Percentiles rank a stretch among this genome's conserved stretches.
Conservation (phyloP, 1,284 basidiomycete genomes). For the Moesziomyces antarcticus region DNA sequence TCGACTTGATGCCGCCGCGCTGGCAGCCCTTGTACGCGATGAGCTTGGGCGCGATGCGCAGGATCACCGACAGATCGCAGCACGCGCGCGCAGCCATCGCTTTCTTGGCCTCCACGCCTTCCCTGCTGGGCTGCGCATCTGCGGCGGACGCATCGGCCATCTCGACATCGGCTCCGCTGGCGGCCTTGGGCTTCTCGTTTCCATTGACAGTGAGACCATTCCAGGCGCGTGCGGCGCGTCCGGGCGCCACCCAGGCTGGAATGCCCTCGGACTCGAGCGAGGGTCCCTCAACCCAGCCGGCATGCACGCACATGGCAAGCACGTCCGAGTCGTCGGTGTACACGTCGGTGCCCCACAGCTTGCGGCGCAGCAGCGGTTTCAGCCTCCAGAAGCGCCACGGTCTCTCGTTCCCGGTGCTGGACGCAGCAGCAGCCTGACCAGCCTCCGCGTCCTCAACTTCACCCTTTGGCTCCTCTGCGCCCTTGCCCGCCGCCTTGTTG, state of each 20-base stretch:
- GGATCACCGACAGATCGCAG: conserved; percentile 69
- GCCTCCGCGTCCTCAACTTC: conserved; percentile 4
- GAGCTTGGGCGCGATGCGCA: conserved; percentile 71
- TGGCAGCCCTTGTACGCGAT: conserved; percentile 71
- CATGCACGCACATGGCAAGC: conserved; percentile 71
- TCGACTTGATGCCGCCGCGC: conserved; percentile 70
- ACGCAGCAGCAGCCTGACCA: background rate
- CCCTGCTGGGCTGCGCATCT: background rate
- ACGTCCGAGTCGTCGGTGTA: conserved; percentile 75
- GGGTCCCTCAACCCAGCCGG: conserved; percentile 71
- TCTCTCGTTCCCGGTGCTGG: background rate
- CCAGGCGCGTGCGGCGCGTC: conserved; percentile 58
- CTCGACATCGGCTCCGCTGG: conserved; percentile 5
- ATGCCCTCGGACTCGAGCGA: conserved; percentile 49
- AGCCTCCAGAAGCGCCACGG: conserved; percentile 62
- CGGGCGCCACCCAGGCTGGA: conserved; percentile 56
- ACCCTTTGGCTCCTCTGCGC: background rate
- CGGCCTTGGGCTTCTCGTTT: background rate
- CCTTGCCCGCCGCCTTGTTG: conserved; percentile 1
- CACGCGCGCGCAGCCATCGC: background rate
- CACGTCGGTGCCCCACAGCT: conserved; percentile 73
- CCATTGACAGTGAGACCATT: conserved; percentile 20
- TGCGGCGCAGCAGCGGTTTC: conserved; percentile 59
- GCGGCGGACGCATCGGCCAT: conserved; percentile 6
- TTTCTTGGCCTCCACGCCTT: background rate